phyloP scores from a whole-genome alignment of 1,284 basidiomycete genomes.

The Malassezia pachydermatis region DNA sequence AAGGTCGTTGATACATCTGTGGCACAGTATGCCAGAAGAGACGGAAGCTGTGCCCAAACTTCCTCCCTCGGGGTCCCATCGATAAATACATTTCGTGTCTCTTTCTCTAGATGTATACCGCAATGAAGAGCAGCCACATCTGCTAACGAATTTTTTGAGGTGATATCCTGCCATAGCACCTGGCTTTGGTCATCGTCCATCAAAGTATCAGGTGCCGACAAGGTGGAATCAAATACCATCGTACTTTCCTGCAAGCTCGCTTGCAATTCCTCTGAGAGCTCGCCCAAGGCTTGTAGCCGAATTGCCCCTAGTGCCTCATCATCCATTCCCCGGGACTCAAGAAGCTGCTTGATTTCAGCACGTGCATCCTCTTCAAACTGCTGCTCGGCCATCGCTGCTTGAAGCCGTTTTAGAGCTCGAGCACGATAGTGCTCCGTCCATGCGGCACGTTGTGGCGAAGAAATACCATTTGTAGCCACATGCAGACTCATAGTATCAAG shows the following conservation, averaged over 20 bases:
- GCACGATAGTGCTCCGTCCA: constrained; percentile 74
- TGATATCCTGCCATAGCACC: constrained; percentile 72
- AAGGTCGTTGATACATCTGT: constrained; percentile 76
- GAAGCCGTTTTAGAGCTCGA: constrained; percentile 52
- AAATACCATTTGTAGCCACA: constrained; percentile 86
- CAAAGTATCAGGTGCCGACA: background rate
- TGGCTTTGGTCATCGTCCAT: constrained; percentile 7
- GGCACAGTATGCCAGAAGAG: constrained; percentile 80
- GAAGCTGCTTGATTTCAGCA: constrained; percentile 21
- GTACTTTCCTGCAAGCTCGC: constrained; percentile 11
- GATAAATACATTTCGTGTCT: constrained; percentile 64
- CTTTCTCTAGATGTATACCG: constrained; percentile 68
- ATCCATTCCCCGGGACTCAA: constrained; percentile 24
- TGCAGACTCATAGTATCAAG: constrained; percentile 93
- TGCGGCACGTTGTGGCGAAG: constrained; percentile 81
- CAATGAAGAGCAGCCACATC: constrained; percentile 89
- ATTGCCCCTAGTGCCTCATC: constrained; percentile 42
- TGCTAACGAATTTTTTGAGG: constrained; percentile 78
- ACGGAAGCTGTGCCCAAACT: constrained; percentile 60
- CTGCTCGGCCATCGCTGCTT: constrained; percentile 48
- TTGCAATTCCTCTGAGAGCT: constrained; percentile 2
- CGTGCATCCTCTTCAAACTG: constrained; percentile 38
- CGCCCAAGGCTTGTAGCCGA: constrained; percentile 3
- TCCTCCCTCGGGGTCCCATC: constrained; percentile 56
- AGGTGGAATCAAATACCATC: background rate